Evolutionary conservation across 1,284 basidiomycete species (phyloP), one percentile per base, ranked within the genome.

Genomic region (Farysia itapuensis): DNA sequence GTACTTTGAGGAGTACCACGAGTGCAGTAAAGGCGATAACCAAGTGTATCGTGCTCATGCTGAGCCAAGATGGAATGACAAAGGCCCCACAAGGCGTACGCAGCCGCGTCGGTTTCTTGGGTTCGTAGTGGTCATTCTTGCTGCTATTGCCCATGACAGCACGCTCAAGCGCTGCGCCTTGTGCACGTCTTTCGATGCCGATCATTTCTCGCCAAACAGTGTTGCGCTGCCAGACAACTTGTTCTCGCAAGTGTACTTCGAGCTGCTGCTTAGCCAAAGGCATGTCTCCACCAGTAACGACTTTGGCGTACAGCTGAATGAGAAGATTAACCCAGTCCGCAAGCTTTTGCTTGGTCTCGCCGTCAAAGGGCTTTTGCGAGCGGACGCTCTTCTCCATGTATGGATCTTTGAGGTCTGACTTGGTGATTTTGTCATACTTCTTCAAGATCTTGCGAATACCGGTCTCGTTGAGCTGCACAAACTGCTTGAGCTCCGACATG

Each of bases 121-220:
- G 36, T 35, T 70, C 58, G 8, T 46, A 57, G n/a, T 53, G 29
- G 18, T 22, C 18, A 24, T 46, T 31, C 6, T 36, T 45, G 40
- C 39, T 47, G 20, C 39, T 40, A 6, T 24, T 39, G 12, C 67
- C 65, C 61, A 75, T 72, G 11, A 74, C 58, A 26, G 60, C 58
- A 28, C 56, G 39, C 42, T 75, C 71, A n/a, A 76, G 60, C 30
- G 69, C 64, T 0, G 74, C 74, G 18, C 70, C 74, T 44, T 72
- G 70, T 2, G 73, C 75, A 13, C 73, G 46, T 5, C 92, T 84
- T 70, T 92, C 89, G 24, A 86, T 85, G 12, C 87, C 87, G 64
- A 98, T 92, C 94, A 98, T 97, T 77, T 94, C 89, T 21, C 93
- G 83, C 94, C 94, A 98, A 4, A 98, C 89, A 0, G 90, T 94